Evolutionary conservation across 2,329 filamentous ascomycete genomes (phyloP), one percentile per base, ranked within the genome.

Genomic region (Colletotrichum orbiculare): DNA sequence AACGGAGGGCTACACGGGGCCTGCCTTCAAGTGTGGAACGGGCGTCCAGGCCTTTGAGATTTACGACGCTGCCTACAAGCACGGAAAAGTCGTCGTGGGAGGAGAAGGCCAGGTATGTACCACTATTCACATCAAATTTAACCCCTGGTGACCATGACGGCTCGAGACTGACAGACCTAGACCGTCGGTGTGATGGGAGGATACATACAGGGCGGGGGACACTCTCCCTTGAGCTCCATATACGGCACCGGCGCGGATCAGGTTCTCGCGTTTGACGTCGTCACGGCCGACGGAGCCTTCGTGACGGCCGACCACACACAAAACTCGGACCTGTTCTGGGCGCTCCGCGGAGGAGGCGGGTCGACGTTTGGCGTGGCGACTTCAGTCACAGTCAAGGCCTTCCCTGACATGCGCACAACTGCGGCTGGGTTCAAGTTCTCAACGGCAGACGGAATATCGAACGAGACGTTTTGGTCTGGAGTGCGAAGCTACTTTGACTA

Each of bases 301-400:
- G 66, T 88, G 1, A 81, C 73, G 3, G 86, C 85, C 0, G 82
- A 78, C 3, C 78, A 76, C 0, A 70, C 70, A 0, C 67, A 82
- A 25, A 85, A 90, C 67, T 62, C 76, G 0, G 87, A 90, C 54
- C 76, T 91, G 0, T 90, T 86, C 75, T 91, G 87, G 88, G 89
- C 88, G 1, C 74, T 89, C 1, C 78, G 79, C 35, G 87, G 87
- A 3, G 87, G 87, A 0, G 87, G 49, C n/a, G 84, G 81, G 13
- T 63, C 60, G 11, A 63, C 60, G 0, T 63, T 63, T 47, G 54
- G 54, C 8, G 39, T 63, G 1, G 54, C 60, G 9, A 59, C 48
- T 13, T 63, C 60, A 6, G 60, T 63, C 13, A 63, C 60, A 1
- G 60, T 63, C 17, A 63, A 63, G 3, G 54, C 54, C 1, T 63